Base-by-base conservation (phyloP, 2,329 filamentous ascomycete species). In the Plectosphaerella plurivora region DNA sequence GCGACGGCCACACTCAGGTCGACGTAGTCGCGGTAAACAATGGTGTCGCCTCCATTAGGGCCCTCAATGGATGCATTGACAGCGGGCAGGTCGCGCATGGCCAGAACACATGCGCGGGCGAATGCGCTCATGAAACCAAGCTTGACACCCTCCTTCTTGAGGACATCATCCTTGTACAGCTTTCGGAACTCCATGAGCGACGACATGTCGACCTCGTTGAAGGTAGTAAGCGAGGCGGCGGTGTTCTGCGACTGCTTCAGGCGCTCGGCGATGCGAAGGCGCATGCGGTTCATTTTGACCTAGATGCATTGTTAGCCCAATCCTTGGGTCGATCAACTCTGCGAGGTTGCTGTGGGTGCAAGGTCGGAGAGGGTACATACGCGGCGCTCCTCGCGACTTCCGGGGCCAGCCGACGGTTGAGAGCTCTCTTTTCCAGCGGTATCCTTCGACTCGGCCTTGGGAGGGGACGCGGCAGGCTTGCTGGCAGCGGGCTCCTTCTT, bases 271-370 rank as follows among this genome's bases (percentile, higher is more conserved):
- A 97, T 99, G 57, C 94, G 87, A 56, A 97, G 84, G 60, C 94
- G 91, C 94, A 99, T 99, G 59, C 94, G 91, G 79, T 97, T 97
- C 94, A 99, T 99, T 82, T 99, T 99, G 65, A 97, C 91, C 89
- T 94, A 63, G n/a, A 20, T 48, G 53, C 51, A 3, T 33, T 12
- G 28, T 33, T 33, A 5, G 18, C 35, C 20, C 41, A 20, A 44
- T 41, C 10, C 15, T 37, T 22, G 22, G 15, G 11, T n/a, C 10
- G 37, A 18, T 44, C 41, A 22, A 22, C 22, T 22, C 22, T 22
- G 22, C 22, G 5, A 22, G 22, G 22, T 22, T 22, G 22, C 22
- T 22, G 5, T 22, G 22, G 22, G 22, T 22, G 22, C 22, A 22
- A 20, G 18, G 9, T 5, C 10, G 22, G 22, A 22, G 22, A 22